phyloP scores from a whole-genome alignment of 2,329 filamentous ascomycete genomes.

The Neofusicoccum parvum region DNA sequence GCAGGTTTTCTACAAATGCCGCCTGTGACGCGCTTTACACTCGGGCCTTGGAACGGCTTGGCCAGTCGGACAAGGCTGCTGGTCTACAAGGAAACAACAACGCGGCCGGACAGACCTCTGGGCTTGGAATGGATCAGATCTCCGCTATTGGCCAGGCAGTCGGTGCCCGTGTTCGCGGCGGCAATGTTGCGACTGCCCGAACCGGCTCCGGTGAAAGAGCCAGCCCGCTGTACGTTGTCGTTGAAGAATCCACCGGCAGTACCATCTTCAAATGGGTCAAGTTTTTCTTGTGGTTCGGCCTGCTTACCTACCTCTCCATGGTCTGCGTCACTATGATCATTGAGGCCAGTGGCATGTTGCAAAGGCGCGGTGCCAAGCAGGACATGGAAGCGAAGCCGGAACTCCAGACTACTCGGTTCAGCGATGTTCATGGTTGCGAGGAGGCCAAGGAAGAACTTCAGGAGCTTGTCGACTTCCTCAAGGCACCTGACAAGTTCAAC shows the following conservation, averaged over 20 bases:
- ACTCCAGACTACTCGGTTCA: constrained; percentile 87
- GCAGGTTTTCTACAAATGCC: constrained; percentile 78
- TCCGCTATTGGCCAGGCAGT: constrained; percentile 82
- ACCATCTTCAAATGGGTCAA: constrained; percentile 89
- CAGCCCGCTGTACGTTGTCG: constrained; percentile 90
- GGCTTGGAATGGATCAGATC: constrained; percentile 55
- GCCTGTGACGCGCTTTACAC: constrained; percentile 78
- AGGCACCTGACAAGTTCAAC: constrained; percentile 90
- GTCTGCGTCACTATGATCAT: constrained; percentile 79
- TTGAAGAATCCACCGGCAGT: constrained; percentile 82
- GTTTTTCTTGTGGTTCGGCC: constrained; percentile 76
- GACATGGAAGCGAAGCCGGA: constrained; percentile 89
- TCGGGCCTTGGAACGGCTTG: constrained; percentile 69
- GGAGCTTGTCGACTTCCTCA: constrained; percentile 94
- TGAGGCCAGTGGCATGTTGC: constrained; percentile 77
- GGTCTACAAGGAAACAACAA: constrained; percentile 32
- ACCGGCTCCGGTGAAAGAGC: constrained; percentile 72
- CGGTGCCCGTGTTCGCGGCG: constrained; percentile 69
- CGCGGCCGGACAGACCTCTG: constrained; percentile 2
- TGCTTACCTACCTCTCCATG: constrained; percentile 78
- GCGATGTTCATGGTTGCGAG: constrained; percentile 94
- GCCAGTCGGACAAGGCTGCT: constrained; percentile 45
- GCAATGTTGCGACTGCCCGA: constrained; percentile 61
- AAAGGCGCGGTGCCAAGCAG: constrained; percentile 71
- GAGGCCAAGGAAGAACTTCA: constrained; percentile 98